These are phyloP conservation scores for Boletellus deceptivus DNA, from an alignment of 1,284 basidiomycete genomes.

Conservation along the genomic window DNA sequence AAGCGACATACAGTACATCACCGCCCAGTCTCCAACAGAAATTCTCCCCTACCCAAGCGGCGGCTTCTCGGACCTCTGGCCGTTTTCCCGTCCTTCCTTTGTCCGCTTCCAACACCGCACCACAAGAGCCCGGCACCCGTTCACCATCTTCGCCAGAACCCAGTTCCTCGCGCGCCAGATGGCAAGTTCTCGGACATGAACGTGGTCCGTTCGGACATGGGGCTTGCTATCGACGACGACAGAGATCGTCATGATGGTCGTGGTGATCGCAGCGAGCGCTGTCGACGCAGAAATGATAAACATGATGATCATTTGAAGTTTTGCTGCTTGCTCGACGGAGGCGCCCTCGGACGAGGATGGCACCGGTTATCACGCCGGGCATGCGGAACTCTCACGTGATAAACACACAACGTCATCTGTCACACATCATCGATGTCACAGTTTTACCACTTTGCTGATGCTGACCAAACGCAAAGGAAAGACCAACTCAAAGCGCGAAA, in stretches of 20 bases:
- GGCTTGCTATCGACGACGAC: constrained; percentile 68
- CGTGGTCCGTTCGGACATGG: constrained; percentile 65
- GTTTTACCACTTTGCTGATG: too few species aligned
- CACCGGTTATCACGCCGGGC: constrained; percentile 84
- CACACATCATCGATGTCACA: too few species aligned
- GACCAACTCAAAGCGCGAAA: too few species aligned
- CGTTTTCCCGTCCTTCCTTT: too few species aligned
- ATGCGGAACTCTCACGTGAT: constrained; percentile 30
- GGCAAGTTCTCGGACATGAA: constrained; percentile 50
- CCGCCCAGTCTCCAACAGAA: too few species aligned
- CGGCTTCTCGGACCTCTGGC: too few species aligned
- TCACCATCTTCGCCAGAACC: constrained; percentile 18
- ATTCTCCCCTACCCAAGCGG: too few species aligned
- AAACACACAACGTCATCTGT: too few species aligned
- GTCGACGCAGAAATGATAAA: constrained; percentile 85
- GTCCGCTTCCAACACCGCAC: constrained; percentile 10
- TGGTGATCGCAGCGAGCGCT: constrained; percentile 63
- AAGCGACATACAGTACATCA: too few species aligned
- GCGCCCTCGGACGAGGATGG: constrained; percentile 83
- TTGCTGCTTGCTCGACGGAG: constrained; percentile 79
- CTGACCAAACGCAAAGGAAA: too few species aligned
- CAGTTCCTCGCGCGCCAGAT: constrained; percentile 46
- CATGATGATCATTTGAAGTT: constrained; percentile 88
- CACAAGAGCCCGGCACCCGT: constrained; percentile 4
- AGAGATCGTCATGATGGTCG: constrained; percentile 57